A percentile compares a stretch with the other conserved stretches of the same genome.
Evolutionary conservation across 2,329 filamentous ascomycete genomes (phyloP).

Genomic region (Kalmusia sp.): DNA sequence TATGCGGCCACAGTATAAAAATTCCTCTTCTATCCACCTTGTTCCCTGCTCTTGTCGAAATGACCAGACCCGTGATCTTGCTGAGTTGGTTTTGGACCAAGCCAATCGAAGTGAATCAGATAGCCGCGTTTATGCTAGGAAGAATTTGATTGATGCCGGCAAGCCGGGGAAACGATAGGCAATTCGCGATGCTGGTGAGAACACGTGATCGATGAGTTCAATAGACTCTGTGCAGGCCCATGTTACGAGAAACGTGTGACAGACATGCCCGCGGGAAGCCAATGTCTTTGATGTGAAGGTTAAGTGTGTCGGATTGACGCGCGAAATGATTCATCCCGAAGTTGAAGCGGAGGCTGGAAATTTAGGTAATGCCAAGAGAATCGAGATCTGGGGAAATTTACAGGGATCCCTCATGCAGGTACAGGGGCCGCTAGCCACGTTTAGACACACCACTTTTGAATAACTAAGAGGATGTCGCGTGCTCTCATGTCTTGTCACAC

Average conservation of each 20-base stretch:
- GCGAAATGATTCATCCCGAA: constrained; percentile 6
- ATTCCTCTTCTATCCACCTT: neutral
- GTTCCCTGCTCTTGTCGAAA: constrained; percentile 1
- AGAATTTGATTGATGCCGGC: neutral
- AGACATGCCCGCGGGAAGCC: neutral
- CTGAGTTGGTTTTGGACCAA: too few species aligned
- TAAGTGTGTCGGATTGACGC: neutral
- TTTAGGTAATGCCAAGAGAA: constrained; percentile 18
- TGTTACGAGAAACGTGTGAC: too few species aligned
- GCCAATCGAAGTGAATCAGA: neutral
- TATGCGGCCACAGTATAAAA: constrained; percentile 14
- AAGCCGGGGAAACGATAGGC: neutral
- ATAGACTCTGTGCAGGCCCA: too few species aligned
- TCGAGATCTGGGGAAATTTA: constrained; percentile 9
- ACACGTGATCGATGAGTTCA: too few species aligned
- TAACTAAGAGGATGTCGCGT: neutral
- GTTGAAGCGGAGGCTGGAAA: constrained; percentile 12
- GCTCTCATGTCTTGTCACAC: neutral
- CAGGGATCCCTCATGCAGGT: constrained; percentile 10
- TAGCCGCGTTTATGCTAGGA: neutral
- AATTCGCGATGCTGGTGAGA: neutral
- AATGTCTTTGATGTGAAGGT: neutral
- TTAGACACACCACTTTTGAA: too few species aligned
- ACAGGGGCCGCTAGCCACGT: constrained; percentile 1
- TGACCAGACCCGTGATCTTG: neutral